Evolutionary conservation across 805 yeast species (phyloP), one percentile per base, ranked within the genome.

Genomic region (Metschnikowia santaceciliae): DNA sequence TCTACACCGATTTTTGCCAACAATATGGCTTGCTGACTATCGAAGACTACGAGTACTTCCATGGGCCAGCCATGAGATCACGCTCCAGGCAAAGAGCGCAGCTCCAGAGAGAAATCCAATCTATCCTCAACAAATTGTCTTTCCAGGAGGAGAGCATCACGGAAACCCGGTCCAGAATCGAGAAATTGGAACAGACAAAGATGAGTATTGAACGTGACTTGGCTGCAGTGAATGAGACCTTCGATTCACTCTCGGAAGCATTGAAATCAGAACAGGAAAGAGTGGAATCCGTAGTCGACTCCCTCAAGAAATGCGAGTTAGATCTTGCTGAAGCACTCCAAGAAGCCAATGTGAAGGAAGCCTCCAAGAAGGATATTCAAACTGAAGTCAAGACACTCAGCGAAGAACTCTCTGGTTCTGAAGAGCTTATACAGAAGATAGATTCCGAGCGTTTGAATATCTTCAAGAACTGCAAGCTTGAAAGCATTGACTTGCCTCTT

Each of bases 391-490:
- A 58, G 3, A 51, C 57, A 40, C 13, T 61, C 39, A 54, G 63
- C 55, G 69, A 75, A 61, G 63, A 70, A 56, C 53, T 74, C 43
- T 69, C 72, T 3, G 65, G 63, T 6, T 56, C 72, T 5, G 83
- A 82, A 56, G 89, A 83, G 56, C 76, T 75, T 23, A 58, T 80
- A 6, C 82, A 83, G 37, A 78, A 78, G 51, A 60, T 74, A 4
- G 81, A 78, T 52, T 62, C 80, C 32, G 88, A 83, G 46, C 78
- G 84, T 60, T 69, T 81, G 7, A 78, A 80, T 54, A 70, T 81
- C 17, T 72, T 90, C 53, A 82, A 84, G 55, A 82, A 80, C 55
- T 88, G 96, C 67, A 88, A 87, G 59, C 77, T 91, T 52, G 88
- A 88, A 48, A 84, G 80, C 50, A 74, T 86, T 20, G 70, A 74